Evolutionary conservation across 495 filamentous ascomycete genomes (phyloP).

Genomic region (Ramalina peruviana): DNA sequence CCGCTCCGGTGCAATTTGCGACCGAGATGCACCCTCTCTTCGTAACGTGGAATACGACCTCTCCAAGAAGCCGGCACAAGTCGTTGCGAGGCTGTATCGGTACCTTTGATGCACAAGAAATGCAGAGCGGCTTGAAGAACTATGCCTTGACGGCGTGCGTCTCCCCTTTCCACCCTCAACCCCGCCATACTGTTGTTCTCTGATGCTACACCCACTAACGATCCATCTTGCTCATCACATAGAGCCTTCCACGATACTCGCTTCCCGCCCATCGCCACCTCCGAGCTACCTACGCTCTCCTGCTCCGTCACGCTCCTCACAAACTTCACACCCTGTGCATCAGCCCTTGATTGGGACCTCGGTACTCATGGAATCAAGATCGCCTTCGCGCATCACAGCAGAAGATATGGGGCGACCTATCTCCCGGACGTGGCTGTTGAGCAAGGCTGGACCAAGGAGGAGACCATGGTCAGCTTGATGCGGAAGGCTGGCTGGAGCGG

Average conservation of each 20-base stretch:
- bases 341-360: conserved; percentile 73
- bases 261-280: conserved; percentile 56
- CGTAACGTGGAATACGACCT: conserved; percentile 84
- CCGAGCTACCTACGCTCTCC: conserved; percentile 54
- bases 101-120: conserved; percentile 72
- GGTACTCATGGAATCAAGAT: conserved; percentile 76
- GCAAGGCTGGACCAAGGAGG: conserved; percentile 92
- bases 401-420: conserved; percentile 61
- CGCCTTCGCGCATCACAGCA: conserved; percentile 50
- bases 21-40: conserved; percentile 53
- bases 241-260: conserved; percentile 79
- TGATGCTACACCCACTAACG: not conserved
- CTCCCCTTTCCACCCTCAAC: conserved; percentile 2
- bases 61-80: conserved; percentile 39
- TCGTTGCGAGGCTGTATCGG: conserved; percentile 89
- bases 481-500: conserved; percentile 82
- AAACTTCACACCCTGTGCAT: conserved; percentile 55
- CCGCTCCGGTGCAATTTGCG: conserved; percentile 1
- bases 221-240: not conserved
- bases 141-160: conserved; percentile 78
- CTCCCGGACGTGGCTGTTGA: conserved; percentile 83
- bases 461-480: conserved; percentile 81
- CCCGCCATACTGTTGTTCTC: not conserved
- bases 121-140: conserved; percentile 54
- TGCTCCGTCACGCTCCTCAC: conserved; percentile 63